These are phyloP conservation scores for Candida schatavii DNA, from an alignment of 805 yeast species.

Conservation along the genomic window DNA sequence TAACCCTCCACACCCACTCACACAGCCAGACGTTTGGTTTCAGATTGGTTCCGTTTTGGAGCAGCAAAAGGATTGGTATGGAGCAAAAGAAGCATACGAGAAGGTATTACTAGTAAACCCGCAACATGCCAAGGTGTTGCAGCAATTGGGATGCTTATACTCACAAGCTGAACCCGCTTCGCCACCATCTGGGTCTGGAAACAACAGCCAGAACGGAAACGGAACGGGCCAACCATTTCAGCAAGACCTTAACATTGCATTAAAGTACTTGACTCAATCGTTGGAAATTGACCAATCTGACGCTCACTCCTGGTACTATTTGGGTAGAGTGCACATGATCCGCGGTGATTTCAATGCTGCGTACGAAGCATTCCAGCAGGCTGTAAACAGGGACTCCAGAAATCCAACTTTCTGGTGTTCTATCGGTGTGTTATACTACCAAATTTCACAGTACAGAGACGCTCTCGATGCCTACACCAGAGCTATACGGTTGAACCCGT, in stretches of 20 bases:
- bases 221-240: slow-evolving; percentile 59
- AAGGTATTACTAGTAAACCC: slow-evolving; percentile 87
- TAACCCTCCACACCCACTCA: slow-evolving; percentile 92
- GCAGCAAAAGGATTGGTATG: slow-evolving; percentile 85
- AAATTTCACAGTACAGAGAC: slow-evolving; percentile 92
- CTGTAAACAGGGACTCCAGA: slow-evolving; percentile 93
- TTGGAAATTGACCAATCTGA: slow-evolving; percentile 86
- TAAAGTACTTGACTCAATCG: slow-evolving; percentile 78
- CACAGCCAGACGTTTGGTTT: slow-evolving; percentile 98
- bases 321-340: slow-evolving; percentile 97
- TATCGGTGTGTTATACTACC: slow-evolving; percentile 93
- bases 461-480: slow-evolving; percentile 97
- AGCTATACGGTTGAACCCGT: slow-evolving; percentile 93
- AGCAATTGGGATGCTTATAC: slow-evolving; percentile 92
- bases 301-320: slow-evolving; percentile 96
- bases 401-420: slow-evolving; percentile 98
- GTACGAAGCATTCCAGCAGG: slow-evolving; percentile 97
- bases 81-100: slow-evolving; percentile 94
- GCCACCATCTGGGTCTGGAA: slow-evolving; percentile 17
- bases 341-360: slow-evolving; percentile 94
- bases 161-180: slow-evolving; percentile 53
- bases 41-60: slow-evolving; percentile 96
- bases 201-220: slow-evolving; percentile 9
- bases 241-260: slow-evolving; percentile 76
- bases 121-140: slow-evolving; percentile 92